Base-by-base conservation (phyloP, 2,329 filamentous ascomycete species). In the Ophiocordyceps robertsii region DNA sequence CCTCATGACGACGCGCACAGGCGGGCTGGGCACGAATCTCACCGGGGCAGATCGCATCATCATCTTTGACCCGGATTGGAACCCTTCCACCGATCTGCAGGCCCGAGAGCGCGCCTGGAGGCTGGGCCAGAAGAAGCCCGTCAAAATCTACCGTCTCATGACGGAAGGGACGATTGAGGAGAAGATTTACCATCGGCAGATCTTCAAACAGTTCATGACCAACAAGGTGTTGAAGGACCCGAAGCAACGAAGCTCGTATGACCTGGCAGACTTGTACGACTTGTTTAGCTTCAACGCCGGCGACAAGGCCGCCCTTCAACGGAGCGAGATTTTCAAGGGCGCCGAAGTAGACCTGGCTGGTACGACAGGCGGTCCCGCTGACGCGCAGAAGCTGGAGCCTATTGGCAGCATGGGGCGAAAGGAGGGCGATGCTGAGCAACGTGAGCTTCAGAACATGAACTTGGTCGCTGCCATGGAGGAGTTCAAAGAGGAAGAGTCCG, bases 21-120 rank as follows among this genome's bases (percentile, higher is more conserved):
- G 92, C 38, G 92, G 92, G 1, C 68, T 98, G 13, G 92, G 92
- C 6, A 83, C 95, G 38, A 98, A 98, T 51, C 68, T 98, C 19
- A 98, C 92, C 0, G 92, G 92, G 8, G 92, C 92, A 6, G 86
- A 95, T 57, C 80, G 92, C 30, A 90, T 98, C 49, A 95, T 98
- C 56, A 96, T 98, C 43, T 98, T 92, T 56, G 93, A 98, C 55
- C 93, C 92, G 0, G 92, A 98, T 58, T 98, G 92, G 92, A 96
- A 96, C 54, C 92, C 90, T 2, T 95, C 90, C 0, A 96, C 90
- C 0, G 92, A 98, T 56, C 72, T 95, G 24, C 92, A 98, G 64
- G 92, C 92, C 14, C 81, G 92, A 39, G 92, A 98, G 62, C 77
- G 92, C 54, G 92, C 93, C 6, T 98, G 92, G 92, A 80, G 92